These are phyloP conservation scores for Carallia pectinifolia DNA, from an alignment of 345 rosid species.

Conservation along the genomic window DNA sequence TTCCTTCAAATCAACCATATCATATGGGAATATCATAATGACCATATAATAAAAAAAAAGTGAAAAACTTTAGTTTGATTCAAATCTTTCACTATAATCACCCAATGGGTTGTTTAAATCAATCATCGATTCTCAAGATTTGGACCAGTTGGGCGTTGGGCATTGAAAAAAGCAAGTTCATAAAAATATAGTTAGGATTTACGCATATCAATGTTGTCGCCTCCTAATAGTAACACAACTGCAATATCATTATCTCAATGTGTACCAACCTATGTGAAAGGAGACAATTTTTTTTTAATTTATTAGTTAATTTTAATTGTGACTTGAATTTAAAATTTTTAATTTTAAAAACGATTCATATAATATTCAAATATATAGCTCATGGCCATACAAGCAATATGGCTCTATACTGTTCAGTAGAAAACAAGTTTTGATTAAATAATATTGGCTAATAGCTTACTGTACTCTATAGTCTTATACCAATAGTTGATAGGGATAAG, in stretches of 20 bases:
- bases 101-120: not conserved
- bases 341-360: too few species aligned
- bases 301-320: not conserved
- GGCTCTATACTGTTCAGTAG: not conserved
- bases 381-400: too few species aligned
- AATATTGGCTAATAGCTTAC: not conserved
- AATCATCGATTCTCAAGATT: slow-evolving; percentile 1
- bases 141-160: not conserved
- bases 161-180: not conserved
- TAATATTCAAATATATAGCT: too few species aligned
- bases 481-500: not conserved
- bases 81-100: not conserved
- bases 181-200: slow-evolving; percentile 18
- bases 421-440: not conserved
- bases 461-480: not conserved
- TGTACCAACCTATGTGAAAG: slow-evolving; percentile 37
- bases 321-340: not conserved
- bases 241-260: slow-evolving; percentile 33
- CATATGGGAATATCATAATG: not conserved
- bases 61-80: not conserved
- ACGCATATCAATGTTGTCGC: slow-evolving; percentile 53
- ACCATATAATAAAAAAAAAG: not conserved
- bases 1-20: slow-evolving; percentile 1
- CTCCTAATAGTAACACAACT: slow-evolving; percentile 23
- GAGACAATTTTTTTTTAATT: not conserved